These are phyloP conservation scores for Apiospora pterosperma DNA, from an alignment of 2,329 filamentous ascomycete species.

Conservation along the genomic window DNA sequence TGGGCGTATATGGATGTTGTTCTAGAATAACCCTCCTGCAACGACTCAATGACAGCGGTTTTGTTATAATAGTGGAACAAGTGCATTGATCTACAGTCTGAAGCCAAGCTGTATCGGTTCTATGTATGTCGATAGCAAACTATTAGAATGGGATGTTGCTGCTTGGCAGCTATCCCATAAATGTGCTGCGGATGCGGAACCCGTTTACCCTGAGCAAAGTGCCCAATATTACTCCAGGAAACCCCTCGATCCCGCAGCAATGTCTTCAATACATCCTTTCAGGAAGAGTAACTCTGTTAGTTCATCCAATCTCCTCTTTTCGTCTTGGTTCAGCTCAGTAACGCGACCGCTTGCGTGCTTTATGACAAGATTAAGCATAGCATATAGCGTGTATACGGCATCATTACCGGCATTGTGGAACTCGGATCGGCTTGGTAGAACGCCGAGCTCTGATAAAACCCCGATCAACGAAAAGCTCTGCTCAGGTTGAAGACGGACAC, in stretches of 20 bases:
- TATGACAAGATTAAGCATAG: neutral
- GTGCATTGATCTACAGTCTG: neutral
- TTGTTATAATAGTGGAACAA: too few relatives aligned
- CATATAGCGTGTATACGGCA: conserved; percentile 1
- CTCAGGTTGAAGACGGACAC: neutral
- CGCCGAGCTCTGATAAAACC: neutral
- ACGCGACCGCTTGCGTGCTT: neutral
- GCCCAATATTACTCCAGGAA: too few relatives aligned
- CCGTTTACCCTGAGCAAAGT: neutral
- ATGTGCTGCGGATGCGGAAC: neutral
- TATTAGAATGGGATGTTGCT: neutral
- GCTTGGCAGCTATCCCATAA: neutral
- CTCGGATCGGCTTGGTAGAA: neutral
- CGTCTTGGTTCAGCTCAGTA: neutral
- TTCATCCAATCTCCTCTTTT: neutral
- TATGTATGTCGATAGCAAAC: neutral
- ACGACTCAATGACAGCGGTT: too few relatives aligned
- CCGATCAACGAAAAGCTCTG: neutral
- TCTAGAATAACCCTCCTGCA: too few relatives aligned
- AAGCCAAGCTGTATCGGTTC: neutral
- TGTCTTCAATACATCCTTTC: neutral
- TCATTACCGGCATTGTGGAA: conserved; percentile 7
- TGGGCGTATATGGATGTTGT: too few relatives aligned
- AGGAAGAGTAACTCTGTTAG: neutral
- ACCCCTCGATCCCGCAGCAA: neutral